Base-by-base conservation (phyloP, 2,329 filamentous ascomycete species). In the Lachnellula suecica region DNA sequence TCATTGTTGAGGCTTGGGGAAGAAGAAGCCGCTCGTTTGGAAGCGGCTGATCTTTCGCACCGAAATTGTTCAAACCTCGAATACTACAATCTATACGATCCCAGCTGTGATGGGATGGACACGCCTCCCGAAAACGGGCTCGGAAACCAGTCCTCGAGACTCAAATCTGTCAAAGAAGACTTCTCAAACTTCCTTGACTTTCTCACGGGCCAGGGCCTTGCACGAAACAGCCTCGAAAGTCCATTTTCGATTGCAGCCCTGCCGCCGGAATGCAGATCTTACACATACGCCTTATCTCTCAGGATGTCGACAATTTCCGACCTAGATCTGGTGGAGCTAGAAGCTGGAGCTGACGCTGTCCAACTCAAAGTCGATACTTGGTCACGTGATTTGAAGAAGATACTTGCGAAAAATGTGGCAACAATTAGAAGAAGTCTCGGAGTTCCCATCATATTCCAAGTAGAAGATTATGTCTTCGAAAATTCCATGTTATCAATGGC, bases 281-380 rank as follows among this genome's bases (percentile, higher is more conserved):
- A 84, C 60, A 90, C 88, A 0, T 87, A 87, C 62, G 84, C 86
- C 4, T 73, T 88, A 0, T 82, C 82, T 3, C 73, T 89, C 1
- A 76, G 80, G 2, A 68, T 88, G 2, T 81, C 80, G 0, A 76
- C 78, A 15, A 68, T 90, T 2, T 62, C 85, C 1, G 69, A 77
- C 20, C 74, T 77, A 45, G 74, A 79, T 42, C 69, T 82, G 57
- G 70, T 74, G 4, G 73, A 78, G 41, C 69, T 84, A 2, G 81
- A 85, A 65, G 81, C 81, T 7, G 74, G 77, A 8, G 81, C 75
- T 7, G 82, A 85, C 68, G 80, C 78, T 20, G 76, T 84, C 38
- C 82, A 85, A 61, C 69, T 85, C 3, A 79, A 81, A 52, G 75
- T 85, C 45, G 82, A 85, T 66, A 72, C 72, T 41, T 83, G 81